Evolutionary conservation across 352 stramenopile genomes (phyloP), one percentile per base, ranked within the genome.

Genomic region (Phytophthora chlamydospora): DNA sequence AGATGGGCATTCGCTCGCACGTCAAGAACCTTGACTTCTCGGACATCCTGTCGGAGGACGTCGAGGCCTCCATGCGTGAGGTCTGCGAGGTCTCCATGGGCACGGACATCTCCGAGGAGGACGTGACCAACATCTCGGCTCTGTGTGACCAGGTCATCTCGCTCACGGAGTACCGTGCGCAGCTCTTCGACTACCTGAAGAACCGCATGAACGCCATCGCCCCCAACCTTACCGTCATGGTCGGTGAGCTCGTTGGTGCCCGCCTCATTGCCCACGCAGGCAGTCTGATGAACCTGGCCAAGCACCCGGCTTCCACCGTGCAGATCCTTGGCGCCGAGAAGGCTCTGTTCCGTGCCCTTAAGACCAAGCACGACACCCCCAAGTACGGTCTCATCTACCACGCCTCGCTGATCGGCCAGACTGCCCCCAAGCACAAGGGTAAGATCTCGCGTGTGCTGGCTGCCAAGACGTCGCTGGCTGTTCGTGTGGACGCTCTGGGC

Each of bases 301-400:
- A 99, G 85, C 96, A 99, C 81, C 98, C 98, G 39, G 97, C 97
- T 24, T 99, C 95, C 10, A 99, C 98, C 1, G 96, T 99, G 40
- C 91, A 97, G 72, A 99, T 99, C 71, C 88, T 99, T 29, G 98
- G 98, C 66, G 98, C 98, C 10, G 98, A 99, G 78, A 99, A 99
- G 86, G 98, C 98, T 14, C 89, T 99, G 3, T 99, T 99, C 88
- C 94, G 98, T 64, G 98, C 98, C 8, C 85, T 99, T 2, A 99
- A 99, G 85, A 99, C 98, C 9, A 99, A 99, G 80, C 95, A 99
- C 73, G 96, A 99, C 75, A 99, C 98, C 10, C 98, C 98, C 8
- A 99, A 99, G 80, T 99, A 99, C 78, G 98, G 98, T 81, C 87
- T 99, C n/a, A 99, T 99, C 72, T 99, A 99, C 79, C 98, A 99